Percentiles rank a stretch among this genome's conserved stretches.
Evolutionary conservation across 495 filamentous ascomycete species (phyloP).

Genomic region (Aspergillus cavernicola): DNA sequence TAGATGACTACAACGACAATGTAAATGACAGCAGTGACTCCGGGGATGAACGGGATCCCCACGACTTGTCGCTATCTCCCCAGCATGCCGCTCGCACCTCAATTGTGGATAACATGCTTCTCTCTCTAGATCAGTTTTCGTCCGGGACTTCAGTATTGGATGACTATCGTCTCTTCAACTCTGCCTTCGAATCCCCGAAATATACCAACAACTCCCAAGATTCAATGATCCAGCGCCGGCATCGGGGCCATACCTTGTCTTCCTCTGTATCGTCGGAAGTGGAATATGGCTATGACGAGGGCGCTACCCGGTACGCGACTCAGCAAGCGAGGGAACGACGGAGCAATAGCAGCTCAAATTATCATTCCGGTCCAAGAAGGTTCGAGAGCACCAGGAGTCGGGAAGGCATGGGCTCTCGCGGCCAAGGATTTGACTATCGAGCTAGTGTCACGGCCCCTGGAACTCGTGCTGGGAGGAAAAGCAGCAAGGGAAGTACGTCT

Average conservation of each 20-base stretch:
- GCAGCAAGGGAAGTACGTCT: conserved; percentile 70
- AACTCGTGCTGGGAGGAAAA: conserved; percentile 46
- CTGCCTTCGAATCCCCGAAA: conserved; percentile 33
- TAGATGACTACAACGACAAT: conserved; percentile 47
- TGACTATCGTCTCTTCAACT: conserved; percentile 42
- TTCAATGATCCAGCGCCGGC: conserved; percentile 34
- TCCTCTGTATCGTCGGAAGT: conserved; percentile 74
- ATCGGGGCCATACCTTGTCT: conserved; percentile 58
- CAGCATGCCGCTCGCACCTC: conserved; percentile 77
- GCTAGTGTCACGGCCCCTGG: conserved; percentile 5
- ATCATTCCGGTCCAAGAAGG: conserved; percentile 57
- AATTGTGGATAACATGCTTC: conserved; percentile 86
- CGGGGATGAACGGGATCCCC: conserved; percentile 65
- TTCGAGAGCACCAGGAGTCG: conserved; percentile 59
- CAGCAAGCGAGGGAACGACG: conserved; percentile 55
- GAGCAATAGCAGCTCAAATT: conserved; percentile 80
- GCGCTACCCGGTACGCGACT: conserved; percentile 58
- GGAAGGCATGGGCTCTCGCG: conserved; percentile 35
- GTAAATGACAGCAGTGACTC: conserved; percentile 40
- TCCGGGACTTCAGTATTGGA: conserved; percentile 41
- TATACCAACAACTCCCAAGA: conserved; percentile 24
- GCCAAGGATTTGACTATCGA: conserved; percentile 25
- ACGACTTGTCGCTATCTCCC: conserved; percentile 77
- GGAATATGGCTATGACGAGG: conserved; percentile 64
- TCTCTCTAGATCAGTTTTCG: conserved; percentile 79